Evolutionary conservation across 2,329 filamentous ascomycete species (phyloP).

Genomic region (Ceratocystis variospora): DNA sequence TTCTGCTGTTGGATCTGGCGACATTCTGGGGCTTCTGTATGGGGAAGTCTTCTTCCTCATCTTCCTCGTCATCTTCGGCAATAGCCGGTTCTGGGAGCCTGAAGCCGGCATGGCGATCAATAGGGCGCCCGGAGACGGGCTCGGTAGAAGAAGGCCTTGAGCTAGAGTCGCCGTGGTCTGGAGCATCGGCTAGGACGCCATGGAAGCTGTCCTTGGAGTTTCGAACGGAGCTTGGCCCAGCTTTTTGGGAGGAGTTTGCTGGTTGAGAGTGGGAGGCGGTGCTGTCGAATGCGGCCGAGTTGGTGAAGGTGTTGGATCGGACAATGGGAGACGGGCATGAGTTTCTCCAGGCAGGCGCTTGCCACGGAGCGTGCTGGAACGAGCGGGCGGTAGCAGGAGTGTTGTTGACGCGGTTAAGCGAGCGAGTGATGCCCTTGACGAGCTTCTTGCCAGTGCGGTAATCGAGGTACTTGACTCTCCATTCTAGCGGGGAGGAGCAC

Average conservation of each 20-base stretch:
- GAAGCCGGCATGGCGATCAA: conserved; percentile 27
- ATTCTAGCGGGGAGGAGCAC: conserved; percentile 41
- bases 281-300: not conserved
- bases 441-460: conserved; percentile 95
- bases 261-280: not conserved
- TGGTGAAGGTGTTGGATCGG: conserved; percentile 21
- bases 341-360: conserved; percentile 21
- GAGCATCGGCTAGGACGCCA: not conserved
- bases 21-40: conserved; percentile 8
- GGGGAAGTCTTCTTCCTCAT: not conserved
- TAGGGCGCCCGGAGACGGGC: conserved; percentile 15
- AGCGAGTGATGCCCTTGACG: conserved; percentile 66
- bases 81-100: conserved; percentile 43
- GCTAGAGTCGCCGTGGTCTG: not conserved
- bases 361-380: not conserved
- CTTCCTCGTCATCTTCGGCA: conserved; percentile 21
- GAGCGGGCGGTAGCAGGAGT: conserved; percentile 29
- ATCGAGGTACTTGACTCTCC: conserved; percentile 84
- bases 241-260: not conserved
- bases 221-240: conserved; percentile 7
- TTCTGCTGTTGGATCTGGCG: not conserved
- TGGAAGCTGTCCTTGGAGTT: conserved; percentile 3
- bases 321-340: conserved; percentile 25
- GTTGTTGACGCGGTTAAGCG: conserved; percentile 48
- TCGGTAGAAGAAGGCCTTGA: not conserved